Conservation (phyloP, 2,329 filamentous ascomycete genomes). For the Apiospora koreana region DNA sequence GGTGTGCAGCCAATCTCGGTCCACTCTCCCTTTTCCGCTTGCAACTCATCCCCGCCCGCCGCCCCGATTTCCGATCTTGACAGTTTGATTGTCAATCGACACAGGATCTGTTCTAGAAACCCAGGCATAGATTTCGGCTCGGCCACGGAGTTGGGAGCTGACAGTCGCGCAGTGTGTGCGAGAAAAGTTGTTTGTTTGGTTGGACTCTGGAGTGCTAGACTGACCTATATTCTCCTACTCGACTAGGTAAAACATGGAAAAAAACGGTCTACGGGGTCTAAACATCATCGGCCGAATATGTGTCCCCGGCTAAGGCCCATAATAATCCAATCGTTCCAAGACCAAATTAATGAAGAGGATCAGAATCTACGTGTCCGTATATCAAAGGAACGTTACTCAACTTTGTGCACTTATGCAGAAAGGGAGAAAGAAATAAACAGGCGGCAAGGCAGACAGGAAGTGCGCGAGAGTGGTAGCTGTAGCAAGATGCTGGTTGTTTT, state of each 20-base stretch:
- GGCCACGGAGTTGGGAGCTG: no score
- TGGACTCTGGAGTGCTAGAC: no score
- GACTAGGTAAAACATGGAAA: no score
- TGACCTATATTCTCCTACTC: no score
- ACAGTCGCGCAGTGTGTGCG: no score
- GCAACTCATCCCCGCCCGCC: neutral
- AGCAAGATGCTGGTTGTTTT: neutral
- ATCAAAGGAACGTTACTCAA: neutral
- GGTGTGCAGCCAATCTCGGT: neutral
- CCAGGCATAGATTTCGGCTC: neutral
- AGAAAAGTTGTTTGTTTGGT: no score
- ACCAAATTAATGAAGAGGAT: no score
- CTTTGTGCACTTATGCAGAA: neutral
- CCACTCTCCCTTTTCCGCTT: neutral
- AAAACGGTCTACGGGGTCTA: no score
- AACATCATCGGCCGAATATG: no score
- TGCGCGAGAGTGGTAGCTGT: neutral
- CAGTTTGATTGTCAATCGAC: slow-evolving; percentile 1
- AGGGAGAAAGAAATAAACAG: neutral
- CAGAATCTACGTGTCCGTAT: no score
- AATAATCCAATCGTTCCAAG: no score
- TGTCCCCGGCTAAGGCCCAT: no score
- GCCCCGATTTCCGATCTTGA: slow-evolving; percentile 7
- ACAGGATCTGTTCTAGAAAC: neutral
- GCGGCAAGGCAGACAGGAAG: neutral